Conservation (phyloP, 1,284 basidiomycete species). For the Naganishia albida region DNA sequence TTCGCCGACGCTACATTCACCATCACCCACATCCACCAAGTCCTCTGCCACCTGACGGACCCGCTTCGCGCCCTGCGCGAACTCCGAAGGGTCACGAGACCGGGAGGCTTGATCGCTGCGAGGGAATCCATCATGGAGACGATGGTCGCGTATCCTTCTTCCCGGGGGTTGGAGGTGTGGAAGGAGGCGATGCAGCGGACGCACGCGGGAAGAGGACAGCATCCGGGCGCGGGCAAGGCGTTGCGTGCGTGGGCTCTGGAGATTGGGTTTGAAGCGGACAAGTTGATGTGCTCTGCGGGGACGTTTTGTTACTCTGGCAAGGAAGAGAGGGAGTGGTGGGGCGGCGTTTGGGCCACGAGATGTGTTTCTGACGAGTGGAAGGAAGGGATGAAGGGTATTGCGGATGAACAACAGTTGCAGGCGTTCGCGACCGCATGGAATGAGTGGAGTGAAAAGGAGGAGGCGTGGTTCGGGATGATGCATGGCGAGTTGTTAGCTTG, state of each 20-base stretch:
- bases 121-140: conserved; percentile 20
- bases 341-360: neutral
- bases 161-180: conserved; percentile 1
- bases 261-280: conserved; percentile 14
- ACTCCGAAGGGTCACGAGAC: conserved; percentile 16
- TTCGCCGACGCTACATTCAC: conserved; percentile 33
- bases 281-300: neutral
- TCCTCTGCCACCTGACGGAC: conserved; percentile 26
- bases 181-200: conserved; percentile 1
- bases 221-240: conserved; percentile 21
- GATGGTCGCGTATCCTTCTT: conserved; percentile 19
- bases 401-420: conserved; percentile 10
- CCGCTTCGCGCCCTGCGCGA: conserved; percentile 19
- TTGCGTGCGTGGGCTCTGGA: conserved; percentile 16
- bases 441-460: conserved; percentile 19
- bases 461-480: conserved; percentile 29
- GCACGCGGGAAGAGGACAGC: conserved; percentile 1
- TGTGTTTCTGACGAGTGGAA: conserved; percentile 1
- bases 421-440: conserved; percentile 14
- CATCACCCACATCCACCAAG: conserved; percentile 24
- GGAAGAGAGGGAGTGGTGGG: conserved; percentile 19
- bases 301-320: conserved; percentile 8
- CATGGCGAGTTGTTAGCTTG: conserved; percentile 29
- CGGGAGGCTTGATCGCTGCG: conserved; percentile 26
- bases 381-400: conserved; percentile 16